A percentile compares a stretch with the other conserved stretches of the same genome.
Evolutionary conservation across 2,329 filamentous ascomycete genomes (phyloP).

Genomic region (Elsinoe batatas): DNA sequence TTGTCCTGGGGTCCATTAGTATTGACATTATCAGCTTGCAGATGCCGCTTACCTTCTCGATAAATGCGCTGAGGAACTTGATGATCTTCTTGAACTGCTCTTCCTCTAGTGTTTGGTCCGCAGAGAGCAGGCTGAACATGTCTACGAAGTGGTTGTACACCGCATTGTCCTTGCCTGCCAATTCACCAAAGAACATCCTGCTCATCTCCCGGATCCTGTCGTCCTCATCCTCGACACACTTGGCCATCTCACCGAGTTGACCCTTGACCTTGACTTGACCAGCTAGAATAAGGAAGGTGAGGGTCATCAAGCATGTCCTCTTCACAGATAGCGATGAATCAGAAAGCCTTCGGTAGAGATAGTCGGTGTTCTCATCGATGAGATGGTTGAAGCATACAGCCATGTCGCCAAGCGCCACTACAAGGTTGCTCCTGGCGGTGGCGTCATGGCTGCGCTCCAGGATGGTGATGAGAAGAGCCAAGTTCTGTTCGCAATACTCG

Average conservation of each 20-base stretch:
- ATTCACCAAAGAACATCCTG: conserved; percentile 96
- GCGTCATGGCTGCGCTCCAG: conserved; percentile 90
- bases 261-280: conserved; percentile 99
- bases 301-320: conserved; percentile 93
- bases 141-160: conserved; percentile 99
- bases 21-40: not conserved
- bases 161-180: conserved; percentile 96
- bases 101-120: conserved; percentile 70
- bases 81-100: conserved; percentile 79
- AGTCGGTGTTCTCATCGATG: conserved; percentile 98
- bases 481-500: conserved; percentile 89
- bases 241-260: conserved; percentile 96
- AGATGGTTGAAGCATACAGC: conserved; percentile 99
- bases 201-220: conserved; percentile 87
- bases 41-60: conserved; percentile 71
- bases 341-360: conserved; percentile 85
- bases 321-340: conserved; percentile 86
- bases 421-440: conserved; percentile 88
- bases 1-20: conserved; percentile 58
- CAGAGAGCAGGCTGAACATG: conserved; percentile 89
- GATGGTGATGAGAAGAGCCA: conserved; percentile 91
- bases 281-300: conserved; percentile 93
- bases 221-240: conserved; percentile 94
- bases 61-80: conserved; percentile 87
- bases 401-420: conserved; percentile 97